phyloP scores from a whole-genome alignment of 345 rosid genomes.

The Gynandropsis gynandra region DNA sequence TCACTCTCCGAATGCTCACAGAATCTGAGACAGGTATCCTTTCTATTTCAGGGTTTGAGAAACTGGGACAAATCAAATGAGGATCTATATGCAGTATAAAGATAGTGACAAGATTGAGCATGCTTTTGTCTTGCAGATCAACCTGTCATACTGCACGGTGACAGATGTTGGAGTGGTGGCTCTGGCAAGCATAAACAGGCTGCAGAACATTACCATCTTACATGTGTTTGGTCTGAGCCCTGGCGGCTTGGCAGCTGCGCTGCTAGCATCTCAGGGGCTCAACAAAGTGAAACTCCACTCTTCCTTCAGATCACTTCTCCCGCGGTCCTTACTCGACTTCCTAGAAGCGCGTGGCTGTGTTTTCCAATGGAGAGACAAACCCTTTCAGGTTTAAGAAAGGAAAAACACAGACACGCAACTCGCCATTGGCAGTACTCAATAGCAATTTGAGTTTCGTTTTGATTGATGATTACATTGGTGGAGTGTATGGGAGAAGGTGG shows the following conservation, averaged over 20 bases:
- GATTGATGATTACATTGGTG: too few relatives aligned
- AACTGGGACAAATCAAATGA: too few relatives aligned
- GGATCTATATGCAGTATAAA: too few relatives aligned
- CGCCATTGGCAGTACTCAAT: too few relatives aligned
- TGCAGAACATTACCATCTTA: conserved; percentile 25
- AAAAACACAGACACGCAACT: too few relatives aligned
- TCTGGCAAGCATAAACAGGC: conserved; percentile 17
- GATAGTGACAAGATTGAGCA: too few relatives aligned
- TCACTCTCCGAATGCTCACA: conserved; percentile 25
- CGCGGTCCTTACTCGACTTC: conserved; percentile 17
- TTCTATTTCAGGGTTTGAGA: background rate
- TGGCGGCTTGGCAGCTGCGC: conserved; percentile 25
- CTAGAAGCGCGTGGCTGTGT: conserved; percentile 23
- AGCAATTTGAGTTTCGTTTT: too few relatives aligned
- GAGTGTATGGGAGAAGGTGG: too few relatives aligned
- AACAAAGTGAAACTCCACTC: conserved; percentile 26
- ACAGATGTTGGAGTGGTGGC: conserved; percentile 25
- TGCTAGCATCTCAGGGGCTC: conserved; percentile 24
- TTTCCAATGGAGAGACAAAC: conserved; percentile 24
- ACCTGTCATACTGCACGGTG: conserved; percentile 26
- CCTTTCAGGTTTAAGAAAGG: conserved; percentile 22
- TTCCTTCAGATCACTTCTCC: conserved; percentile 20
- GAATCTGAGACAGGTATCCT: conserved; percentile 26
- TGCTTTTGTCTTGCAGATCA: too few relatives aligned
- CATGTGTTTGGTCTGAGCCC: conserved; percentile 24